Evolutionary conservation across 805 yeast genomes (phyloP), one percentile per base, ranked within the genome.

Genomic region (Metschnikowia arizonensis): DNA sequence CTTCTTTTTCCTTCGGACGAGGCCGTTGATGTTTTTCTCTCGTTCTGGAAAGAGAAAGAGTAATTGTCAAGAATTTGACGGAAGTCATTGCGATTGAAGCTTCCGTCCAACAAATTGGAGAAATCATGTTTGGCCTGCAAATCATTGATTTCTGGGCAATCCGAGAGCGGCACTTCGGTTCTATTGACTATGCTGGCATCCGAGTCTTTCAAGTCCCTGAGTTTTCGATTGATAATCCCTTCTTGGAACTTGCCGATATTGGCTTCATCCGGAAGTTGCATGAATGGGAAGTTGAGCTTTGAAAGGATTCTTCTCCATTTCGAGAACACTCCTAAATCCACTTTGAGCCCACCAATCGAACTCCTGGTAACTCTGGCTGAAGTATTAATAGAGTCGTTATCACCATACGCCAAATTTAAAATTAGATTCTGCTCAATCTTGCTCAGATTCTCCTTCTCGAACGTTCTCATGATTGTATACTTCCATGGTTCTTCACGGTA

Each of bases 401-500:
- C 60, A 21, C 42, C 52, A 15, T 23, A 17, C 21, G 46, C 39
- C n/a, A 42, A 18, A 18, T 44, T 48, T 6, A 42, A 36, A 14
- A 42, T 30, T 25, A 38, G 25, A 33, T 37, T 18, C 18, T 33
- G 46, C 31, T 65, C 66, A 53, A 69, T 56, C 34, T 54, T 59
- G 30, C 49, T 50, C 4, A 44, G 53, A 46, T 69, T 64, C 23
- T 69, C 74, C 47, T 54, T 60, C 46, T 66, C 66, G 35, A 68
- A 70, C 51, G 63, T 66, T 31, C 49, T 54, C 72, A 67, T 63
- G 28, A 66, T 64, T 29, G 77, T 70, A 47, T 74, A 66, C 39
- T 69, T 69, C 95, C 95, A 88, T 1, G 96, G 96, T 47, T 70
- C 74, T 59, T 89, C 97, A 45, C 95, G 72, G 50, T 81, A 77